Evolutionary conservation across 192 early-diverging fungal genomes (phyloP).

Genomic region (Backusella tarrabulga): DNA sequence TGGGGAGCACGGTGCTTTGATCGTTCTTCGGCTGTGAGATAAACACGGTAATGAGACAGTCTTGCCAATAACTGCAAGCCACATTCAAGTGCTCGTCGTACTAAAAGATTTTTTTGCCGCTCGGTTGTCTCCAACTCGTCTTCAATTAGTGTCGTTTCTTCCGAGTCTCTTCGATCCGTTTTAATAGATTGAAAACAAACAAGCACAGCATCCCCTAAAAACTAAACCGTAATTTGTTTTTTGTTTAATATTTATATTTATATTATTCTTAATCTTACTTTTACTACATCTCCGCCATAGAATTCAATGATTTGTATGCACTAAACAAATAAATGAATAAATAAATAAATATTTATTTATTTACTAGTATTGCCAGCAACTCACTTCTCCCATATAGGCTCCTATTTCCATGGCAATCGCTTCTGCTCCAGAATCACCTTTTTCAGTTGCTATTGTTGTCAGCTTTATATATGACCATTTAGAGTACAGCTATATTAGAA

Average conservation of each 20-base stretch:
- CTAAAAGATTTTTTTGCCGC: slow-evolving; percentile 33
- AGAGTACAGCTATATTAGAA: neutral
- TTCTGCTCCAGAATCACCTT: slow-evolving; percentile 51
- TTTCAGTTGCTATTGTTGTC: slow-evolving; percentile 46
- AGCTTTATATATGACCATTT: slow-evolving; percentile 26
- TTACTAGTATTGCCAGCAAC: neutral
- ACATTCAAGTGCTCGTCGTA: slow-evolving; percentile 47
- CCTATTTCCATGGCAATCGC: slow-evolving; percentile 52
- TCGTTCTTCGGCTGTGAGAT: slow-evolving; percentile 44
- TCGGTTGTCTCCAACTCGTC: slow-evolving; percentile 16
- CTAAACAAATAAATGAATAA: neutral
- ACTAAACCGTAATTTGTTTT: slow-evolving; percentile 24
- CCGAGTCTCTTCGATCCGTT: neutral
- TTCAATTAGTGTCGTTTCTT: neutral
- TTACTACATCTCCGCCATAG: slow-evolving; percentile 55
- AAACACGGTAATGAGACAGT: slow-evolving; percentile 47
- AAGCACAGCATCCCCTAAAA: slow-evolving; percentile 51
- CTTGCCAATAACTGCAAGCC: slow-evolving; percentile 45
- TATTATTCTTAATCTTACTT: slow-evolving; percentile 29
- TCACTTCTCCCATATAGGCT: slow-evolving; percentile 42
- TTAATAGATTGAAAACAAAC: slow-evolving; percentile 46
- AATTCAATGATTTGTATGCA: slow-evolving; percentile 53
- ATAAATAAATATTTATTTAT: neutral
- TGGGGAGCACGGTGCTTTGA: slow-evolving; percentile 26
- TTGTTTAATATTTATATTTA: neutral